Evolutionary conservation across 2,329 filamentous ascomycete genomes (phyloP).

Genomic region (Colletotrichum australisinense): DNA sequence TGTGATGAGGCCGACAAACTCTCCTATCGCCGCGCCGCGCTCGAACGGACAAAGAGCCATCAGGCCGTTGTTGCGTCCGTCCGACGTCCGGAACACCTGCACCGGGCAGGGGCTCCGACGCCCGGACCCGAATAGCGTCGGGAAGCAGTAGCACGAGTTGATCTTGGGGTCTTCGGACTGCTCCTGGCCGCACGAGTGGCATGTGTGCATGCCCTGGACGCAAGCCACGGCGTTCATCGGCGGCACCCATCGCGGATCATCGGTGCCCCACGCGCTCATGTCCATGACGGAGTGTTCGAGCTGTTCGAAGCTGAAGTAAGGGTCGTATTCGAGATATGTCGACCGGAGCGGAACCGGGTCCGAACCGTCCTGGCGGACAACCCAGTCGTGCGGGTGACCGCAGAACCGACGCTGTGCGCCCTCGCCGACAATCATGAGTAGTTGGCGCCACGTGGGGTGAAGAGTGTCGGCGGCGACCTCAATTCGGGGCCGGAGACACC

Average conservation of each 20-base stretch:
- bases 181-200: constrained; percentile 56
- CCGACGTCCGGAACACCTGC: constrained; percentile 62
- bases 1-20: constrained; percentile 67
- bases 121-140: constrained; percentile 58
- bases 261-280: constrained; percentile 57
- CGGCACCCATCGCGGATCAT: constrained; percentile 59
- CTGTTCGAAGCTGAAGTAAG: constrained; percentile 59
- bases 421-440: constrained; percentile 59
- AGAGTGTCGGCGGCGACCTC: constrained; percentile 64
- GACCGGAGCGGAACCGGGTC: constrained; percentile 53
- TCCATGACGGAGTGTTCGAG: constrained; percentile 63
- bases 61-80: constrained; percentile 66
- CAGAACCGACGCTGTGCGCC: constrained; percentile 51
- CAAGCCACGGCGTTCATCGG: constrained; percentile 41
- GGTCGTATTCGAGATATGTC: constrained; percentile 60
- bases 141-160: constrained; percentile 65
- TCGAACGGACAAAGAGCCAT: constrained; percentile 59
- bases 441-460: constrained; percentile 63
- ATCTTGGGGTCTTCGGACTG: constrained; percentile 61
- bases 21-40: constrained; percentile 62
- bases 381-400: constrained; percentile 65
- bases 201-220: constrained; percentile 41
- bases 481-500: constrained; percentile 56
- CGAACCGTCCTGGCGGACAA: constrained; percentile 55
- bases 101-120: constrained; percentile 49